phyloP scores from a whole-genome alignment of 148 eudicot genomes.

The Vaccinium corymbosum region DNA sequence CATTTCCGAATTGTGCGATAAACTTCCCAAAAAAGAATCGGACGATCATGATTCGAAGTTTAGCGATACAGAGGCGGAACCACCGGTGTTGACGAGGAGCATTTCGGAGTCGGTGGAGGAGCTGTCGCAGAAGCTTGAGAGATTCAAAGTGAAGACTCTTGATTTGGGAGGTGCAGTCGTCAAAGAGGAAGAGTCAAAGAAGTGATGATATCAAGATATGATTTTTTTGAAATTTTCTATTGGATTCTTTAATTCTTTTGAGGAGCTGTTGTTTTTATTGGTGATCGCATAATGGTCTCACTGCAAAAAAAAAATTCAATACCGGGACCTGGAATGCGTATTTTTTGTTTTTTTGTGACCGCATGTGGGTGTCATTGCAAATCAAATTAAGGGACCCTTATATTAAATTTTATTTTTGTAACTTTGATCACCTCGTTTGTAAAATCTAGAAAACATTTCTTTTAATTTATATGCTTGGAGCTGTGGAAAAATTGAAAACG shows the following conservation, averaged over 20 bases:
- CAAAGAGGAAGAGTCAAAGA: background rate
- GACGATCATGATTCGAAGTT: background rate
- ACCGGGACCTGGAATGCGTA: no score
- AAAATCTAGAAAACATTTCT: no score
- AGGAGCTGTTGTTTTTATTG: no score
- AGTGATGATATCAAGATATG: background rate
- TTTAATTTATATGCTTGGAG: no score
- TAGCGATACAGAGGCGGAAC: background rate
- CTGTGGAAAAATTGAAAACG: no score
- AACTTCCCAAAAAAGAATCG: background rate
- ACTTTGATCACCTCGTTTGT: background rate
- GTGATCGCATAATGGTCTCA: no score
- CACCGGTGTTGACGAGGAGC: background rate
- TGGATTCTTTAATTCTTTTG: background rate
- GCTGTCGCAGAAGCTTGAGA: conserved; percentile 22
- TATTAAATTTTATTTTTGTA: background rate
- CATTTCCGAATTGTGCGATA: conserved; percentile 6
- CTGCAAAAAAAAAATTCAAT: no score
- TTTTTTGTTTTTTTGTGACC: background rate
- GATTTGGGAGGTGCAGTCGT: conserved; percentile 7
- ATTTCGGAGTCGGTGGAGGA: conserved; percentile 22
- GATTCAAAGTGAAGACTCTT: conserved; percentile 25
- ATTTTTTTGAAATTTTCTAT: background rate
- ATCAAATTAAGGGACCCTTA: background rate
- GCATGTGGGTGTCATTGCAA: background rate